Conservation (phyloP, 2,329 filamentous ascomycete species). For the Reticulascus tulasneorum region DNA sequence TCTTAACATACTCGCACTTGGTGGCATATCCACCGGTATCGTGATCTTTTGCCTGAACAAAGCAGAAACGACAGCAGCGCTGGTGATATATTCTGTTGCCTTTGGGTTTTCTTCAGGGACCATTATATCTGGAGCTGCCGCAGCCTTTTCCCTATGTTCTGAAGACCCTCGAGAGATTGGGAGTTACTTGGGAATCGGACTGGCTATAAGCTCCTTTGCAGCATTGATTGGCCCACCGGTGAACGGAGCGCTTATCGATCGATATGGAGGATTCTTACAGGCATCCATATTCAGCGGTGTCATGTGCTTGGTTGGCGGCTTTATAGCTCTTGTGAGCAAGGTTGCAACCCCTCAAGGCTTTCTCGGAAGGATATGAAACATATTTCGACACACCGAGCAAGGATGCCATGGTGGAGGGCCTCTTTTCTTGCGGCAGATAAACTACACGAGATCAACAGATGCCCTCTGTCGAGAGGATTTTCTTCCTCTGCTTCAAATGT, state of each 20-base stretch:
- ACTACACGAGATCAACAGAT: too few relatives aligned
- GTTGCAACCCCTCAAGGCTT: too few relatives aligned
- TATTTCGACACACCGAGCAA: too few relatives aligned
- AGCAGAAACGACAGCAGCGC: constrained; percentile 21
- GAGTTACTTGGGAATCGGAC: constrained; percentile 50
- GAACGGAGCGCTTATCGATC: constrained; percentile 19
- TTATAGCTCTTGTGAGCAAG: constrained; percentile 1
- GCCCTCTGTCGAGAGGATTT: too few relatives aligned
- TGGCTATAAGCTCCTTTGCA: constrained; percentile 38
- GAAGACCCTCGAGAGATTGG: constrained; percentile 50
- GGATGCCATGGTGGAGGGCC: too few relatives aligned
- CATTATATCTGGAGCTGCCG: constrained; percentile 39
- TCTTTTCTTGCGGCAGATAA: too few relatives aligned
- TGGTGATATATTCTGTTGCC: constrained; percentile 31
- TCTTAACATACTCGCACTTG: too few relatives aligned
- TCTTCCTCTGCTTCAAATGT: too few relatives aligned
- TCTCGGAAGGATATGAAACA: too few relatives aligned
- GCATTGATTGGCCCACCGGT: constrained; percentile 36
- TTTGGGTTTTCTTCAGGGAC: constrained; percentile 39
- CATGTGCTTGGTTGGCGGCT: background rate
- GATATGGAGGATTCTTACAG: background rate
- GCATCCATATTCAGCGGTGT: background rate
- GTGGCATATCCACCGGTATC: constrained; percentile 1
- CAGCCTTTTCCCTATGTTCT: constrained; percentile 35
- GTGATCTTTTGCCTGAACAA: constrained; percentile 1